A percentile compares a stretch with the other conserved stretches of the same genome.
phyloP scores from a whole-genome alignment of 2,329 filamentous ascomycete genomes.

The Beauveria sp. region DNA sequence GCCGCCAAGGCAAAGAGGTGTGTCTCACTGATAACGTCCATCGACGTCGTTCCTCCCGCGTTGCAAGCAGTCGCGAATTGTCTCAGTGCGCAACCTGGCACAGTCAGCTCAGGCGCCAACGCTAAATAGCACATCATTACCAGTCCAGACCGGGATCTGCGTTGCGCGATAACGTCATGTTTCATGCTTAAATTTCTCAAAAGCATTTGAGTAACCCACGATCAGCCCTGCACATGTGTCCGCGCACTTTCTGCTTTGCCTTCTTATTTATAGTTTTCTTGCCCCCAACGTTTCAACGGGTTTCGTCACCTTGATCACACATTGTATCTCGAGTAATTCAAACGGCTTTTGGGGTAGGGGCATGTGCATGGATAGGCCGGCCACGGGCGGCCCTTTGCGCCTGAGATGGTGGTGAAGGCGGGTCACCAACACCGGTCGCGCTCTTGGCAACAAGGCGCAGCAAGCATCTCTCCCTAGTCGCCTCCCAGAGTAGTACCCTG shows the following conservation, averaged over 20 bases:
- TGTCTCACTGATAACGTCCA: too few relatives aligned
- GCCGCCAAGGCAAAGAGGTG: too few relatives aligned
- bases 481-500: not conserved
- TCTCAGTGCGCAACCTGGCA: not conserved
- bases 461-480: not conserved
- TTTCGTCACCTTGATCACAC: not conserved
- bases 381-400: not conserved
- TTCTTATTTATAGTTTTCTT: not conserved
- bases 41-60: too few relatives aligned
- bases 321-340: not conserved
- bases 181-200: not conserved
- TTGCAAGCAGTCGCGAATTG: too few relatives aligned
- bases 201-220: not conserved
- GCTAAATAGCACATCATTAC: not conserved
- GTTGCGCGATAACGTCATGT: not conserved
- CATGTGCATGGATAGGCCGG: not conserved
- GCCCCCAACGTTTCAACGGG: not conserved
- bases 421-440: not conserved
- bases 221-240: not conserved
- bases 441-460: conserved; percentile 9
- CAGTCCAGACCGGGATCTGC: not conserved
- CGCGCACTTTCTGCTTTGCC: not conserved
- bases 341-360: not conserved
- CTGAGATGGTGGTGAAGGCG: conserved; percentile 1
- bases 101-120: not conserved